Conservation (phyloP, 306 rosid species). For the Trifolium repens region DNA sequence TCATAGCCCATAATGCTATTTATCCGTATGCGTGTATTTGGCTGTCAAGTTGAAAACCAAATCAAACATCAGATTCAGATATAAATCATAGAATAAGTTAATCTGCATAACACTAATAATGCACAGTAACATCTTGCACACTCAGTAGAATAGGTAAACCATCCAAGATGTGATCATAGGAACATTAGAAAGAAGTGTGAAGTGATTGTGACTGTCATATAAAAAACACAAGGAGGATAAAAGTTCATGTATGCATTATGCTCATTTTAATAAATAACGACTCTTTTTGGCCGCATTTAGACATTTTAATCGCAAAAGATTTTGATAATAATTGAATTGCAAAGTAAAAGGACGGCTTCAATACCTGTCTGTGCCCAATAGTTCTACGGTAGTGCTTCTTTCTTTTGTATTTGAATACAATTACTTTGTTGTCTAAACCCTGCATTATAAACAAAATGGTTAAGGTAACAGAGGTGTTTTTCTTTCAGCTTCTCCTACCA, state of each 20-base stretch:
- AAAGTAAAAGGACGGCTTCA: constrained; percentile 13
- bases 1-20: constrained; percentile 88
- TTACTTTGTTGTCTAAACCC: constrained; percentile 78
- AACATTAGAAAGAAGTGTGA: not conserved
- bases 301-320: not conserved
- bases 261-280: constrained; percentile 12
- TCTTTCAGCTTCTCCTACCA: not conserved
- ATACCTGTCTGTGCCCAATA: constrained; percentile 95
- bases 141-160: not conserved
- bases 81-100: constrained; percentile 8
- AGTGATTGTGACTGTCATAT: not conserved
- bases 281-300: constrained; percentile 11
- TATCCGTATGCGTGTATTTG: constrained; percentile 82
- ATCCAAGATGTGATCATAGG: constrained; percentile 1
- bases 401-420: constrained; percentile 87
- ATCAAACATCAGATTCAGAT: constrained; percentile 36
- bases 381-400: constrained; percentile 91
- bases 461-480: constrained; percentile 17
- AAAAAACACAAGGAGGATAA: no score
- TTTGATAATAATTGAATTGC: constrained; percentile 21
- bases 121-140: constrained; percentile 6
- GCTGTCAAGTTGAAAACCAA: constrained; percentile 65
- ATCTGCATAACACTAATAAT: constrained; percentile 13
- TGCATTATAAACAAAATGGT: constrained; percentile 43
- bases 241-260: not conserved